phyloP scores from a whole-genome alignment of 2,329 filamentous ascomycete species.

The Hypoxylon sp. region DNA sequence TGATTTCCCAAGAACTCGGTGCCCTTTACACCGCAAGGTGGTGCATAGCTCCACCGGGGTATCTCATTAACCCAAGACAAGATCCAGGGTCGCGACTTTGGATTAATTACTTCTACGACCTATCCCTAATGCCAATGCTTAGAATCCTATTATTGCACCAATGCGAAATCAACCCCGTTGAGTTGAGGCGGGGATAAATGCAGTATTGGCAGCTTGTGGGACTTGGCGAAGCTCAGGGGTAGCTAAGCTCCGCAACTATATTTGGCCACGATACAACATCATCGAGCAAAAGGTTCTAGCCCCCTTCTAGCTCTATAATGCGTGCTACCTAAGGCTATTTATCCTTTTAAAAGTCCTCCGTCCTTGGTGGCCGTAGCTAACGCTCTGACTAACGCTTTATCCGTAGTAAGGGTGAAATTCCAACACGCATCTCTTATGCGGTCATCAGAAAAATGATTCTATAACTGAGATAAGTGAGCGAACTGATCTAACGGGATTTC shows the following conservation, averaged over 20 bases:
- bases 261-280: slow-evolving; percentile 7
- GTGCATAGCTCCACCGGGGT: not conserved
- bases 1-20: not conserved
- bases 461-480: too few species aligned
- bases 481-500: too few species aligned
- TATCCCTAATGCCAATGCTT: slow-evolving; percentile 8
- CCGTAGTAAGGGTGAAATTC: too few species aligned
- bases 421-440: too few species aligned
- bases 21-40: not conserved
- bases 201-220: slow-evolving; percentile 1
- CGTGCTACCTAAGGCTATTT: too few species aligned
- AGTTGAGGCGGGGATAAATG: slow-evolving; percentile 11
- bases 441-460: too few species aligned
- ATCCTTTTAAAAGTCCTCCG: too few species aligned
- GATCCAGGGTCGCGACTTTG: slow-evolving; percentile 15
- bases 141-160: slow-evolving; percentile 14
- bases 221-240: slow-evolving; percentile 18
- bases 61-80: slow-evolving; percentile 6
- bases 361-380: too few species aligned
- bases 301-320: too few species aligned
- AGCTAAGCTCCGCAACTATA: slow-evolving; percentile 12
- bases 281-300: not conserved
- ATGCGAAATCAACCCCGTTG: slow-evolving; percentile 1
- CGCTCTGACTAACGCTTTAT: too few species aligned
- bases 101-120: slow-evolving; percentile 26